These are phyloP conservation scores for Starmerella apicola DNA, from an alignment of 805 yeast species.

Conservation along the genomic window DNA sequence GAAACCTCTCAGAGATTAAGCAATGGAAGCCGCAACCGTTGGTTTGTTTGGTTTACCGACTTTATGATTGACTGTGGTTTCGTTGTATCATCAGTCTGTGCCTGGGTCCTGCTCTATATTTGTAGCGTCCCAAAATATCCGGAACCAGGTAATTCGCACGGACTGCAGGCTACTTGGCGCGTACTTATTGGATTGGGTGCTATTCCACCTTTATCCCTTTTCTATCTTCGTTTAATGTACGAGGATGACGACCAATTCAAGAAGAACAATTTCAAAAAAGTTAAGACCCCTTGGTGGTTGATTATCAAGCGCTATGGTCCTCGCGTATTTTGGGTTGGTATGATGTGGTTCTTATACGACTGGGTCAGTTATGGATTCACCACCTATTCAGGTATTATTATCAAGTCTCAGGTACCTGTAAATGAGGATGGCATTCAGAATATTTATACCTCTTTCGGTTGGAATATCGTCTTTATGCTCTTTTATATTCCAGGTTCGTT, in stretches of 20 bases:
- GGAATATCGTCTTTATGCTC: conserved; percentile 80
- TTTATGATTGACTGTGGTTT: conserved; percentile 79
- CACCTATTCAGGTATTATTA: conserved; percentile 63
- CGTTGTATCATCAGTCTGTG: conserved; percentile 72
- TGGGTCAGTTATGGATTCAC: conserved; percentile 81
- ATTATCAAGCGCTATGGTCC: conserved; percentile 75
- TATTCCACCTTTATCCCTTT: conserved; percentile 67
- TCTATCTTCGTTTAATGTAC: conserved; percentile 64
- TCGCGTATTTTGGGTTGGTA: conserved; percentile 53
- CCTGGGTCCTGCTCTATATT: conserved; percentile 76
- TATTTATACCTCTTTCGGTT: conserved; percentile 68
- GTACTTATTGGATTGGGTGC: conserved; percentile 83
- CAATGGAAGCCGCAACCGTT: conserved; percentile 76
- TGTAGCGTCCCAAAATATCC: conserved; percentile 34
- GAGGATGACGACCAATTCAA: conserved; percentile 60
- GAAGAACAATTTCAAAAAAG: conserved; percentile 51
- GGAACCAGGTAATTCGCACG: conserved; percentile 30
- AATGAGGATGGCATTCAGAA: conserved; percentile 32
- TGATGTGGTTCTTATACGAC: conserved; percentile 87
- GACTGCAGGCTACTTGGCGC: conserved; percentile 83
- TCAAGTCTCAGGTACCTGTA: conserved; percentile 42
- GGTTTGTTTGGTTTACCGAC: conserved; percentile 81
- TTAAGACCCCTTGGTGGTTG: conserved; percentile 45
- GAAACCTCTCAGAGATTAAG: conserved; percentile 74
- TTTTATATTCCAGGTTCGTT: conserved; percentile 87